Conservation (phyloP, 1,284 basidiomycete genomes). For the Leccinum subfulvum region DNA sequence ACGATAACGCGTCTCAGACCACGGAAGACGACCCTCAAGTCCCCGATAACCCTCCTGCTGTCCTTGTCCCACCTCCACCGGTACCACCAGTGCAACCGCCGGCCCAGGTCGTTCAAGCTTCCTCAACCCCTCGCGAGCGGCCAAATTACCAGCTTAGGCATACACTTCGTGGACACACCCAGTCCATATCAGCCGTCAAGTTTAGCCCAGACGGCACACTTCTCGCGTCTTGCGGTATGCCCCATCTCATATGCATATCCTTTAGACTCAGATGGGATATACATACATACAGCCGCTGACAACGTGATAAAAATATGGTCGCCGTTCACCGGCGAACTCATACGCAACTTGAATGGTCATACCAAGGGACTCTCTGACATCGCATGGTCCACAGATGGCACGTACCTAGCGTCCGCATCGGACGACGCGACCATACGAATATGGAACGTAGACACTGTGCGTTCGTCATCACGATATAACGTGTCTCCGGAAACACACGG, state of each 20-base stretch:
- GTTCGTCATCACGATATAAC: conserved; percentile 27
- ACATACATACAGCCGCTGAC: conserved; percentile 58
- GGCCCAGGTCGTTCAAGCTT: conserved; percentile 20
- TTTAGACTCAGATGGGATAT: neutral
- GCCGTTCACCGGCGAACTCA: conserved; percentile 71
- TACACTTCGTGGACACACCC: conserved; percentile 68
- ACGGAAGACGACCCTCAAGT: conserved; percentile 80
- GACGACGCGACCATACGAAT: conserved; percentile 86
- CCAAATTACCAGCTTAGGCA: conserved; percentile 72
- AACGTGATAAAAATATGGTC: conserved; percentile 79
- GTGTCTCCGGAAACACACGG: neutral
- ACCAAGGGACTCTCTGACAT: conserved; percentile 86
- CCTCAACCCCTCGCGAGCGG: conserved; percentile 43
- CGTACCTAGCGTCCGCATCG: conserved; percentile 83
- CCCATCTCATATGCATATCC: conserved; percentile 1
- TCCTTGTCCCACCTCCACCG: conserved; percentile 37
- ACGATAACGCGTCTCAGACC: conserved; percentile 75
- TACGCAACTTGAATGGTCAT: conserved; percentile 71
- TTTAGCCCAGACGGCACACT: conserved; percentile 80
- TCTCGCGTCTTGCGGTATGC: conserved; percentile 76
- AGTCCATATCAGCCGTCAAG: conserved; percentile 79
- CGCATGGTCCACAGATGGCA: conserved; percentile 81
- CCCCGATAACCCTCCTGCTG: conserved; percentile 51
- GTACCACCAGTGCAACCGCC: conserved; percentile 35
- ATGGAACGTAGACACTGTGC: conserved; percentile 79